These are phyloP conservation scores for sunflower (Helianthus annuus) DNA, from an alignment of 129 eudicot species.

Conservation along the genomic window DNA sequence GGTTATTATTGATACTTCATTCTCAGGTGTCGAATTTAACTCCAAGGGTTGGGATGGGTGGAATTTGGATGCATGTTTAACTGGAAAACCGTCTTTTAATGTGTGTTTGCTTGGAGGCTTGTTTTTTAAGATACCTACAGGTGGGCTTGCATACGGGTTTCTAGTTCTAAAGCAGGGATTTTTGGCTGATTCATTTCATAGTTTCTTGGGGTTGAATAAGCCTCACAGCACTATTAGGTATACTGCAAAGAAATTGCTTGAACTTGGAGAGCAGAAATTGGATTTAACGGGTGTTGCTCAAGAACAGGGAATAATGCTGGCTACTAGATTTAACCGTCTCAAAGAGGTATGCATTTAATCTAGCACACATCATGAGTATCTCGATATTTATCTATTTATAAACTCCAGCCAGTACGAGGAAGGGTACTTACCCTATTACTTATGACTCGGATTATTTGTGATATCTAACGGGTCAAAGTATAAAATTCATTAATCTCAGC, in stretches of 20 bases:
- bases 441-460: neutral
- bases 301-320: conserved; percentile 55
- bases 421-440: no score
- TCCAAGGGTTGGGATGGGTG: conserved; percentile 50
- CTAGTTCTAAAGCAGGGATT: conserved; percentile 67
- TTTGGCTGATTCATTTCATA: conserved; percentile 59
- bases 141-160: conserved; percentile 80
- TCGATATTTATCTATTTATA: conserved; percentile 4
- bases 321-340: conserved; percentile 54
- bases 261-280: conserved; percentile 57
- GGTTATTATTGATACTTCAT: conserved; percentile 85
- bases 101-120: conserved; percentile 82
- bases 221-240: conserved; percentile 81
- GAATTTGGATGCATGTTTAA: conserved; percentile 59
- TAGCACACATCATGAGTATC: neutral
- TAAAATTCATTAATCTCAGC: neutral
- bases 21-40: conserved; percentile 68
- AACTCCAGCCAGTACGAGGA: conserved; percentile 2
- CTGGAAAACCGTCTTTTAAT: conserved; percentile 47
- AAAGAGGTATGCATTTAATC: conserved; percentile 56
- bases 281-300: conserved; percentile 39
- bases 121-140: conserved; percentile 76
- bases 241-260: conserved; percentile 78
- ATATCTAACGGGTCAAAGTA: neutral
- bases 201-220: conserved; percentile 71